Conservation (phyloP, 306 rosid species). For the Rubus idaeus region DNA sequence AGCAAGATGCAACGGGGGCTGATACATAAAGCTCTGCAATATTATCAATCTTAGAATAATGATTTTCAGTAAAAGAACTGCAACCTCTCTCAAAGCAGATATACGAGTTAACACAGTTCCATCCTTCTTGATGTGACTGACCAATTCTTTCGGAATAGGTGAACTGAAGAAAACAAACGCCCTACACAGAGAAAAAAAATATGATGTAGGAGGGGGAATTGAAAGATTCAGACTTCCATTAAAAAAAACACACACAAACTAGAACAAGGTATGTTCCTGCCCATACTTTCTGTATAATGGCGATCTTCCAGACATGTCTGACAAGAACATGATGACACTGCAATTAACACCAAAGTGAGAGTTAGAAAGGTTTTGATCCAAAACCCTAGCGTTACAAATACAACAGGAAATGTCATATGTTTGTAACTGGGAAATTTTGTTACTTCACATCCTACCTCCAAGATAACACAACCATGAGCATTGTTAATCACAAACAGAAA, state of each 20-base stretch:
- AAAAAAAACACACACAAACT: not conserved
- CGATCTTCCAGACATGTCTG: conserved; percentile 90
- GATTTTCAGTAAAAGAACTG: conserved; percentile 23
- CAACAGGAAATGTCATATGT: conserved; percentile 3
- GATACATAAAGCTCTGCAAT: conserved; percentile 20
- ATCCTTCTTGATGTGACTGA: conserved; percentile 75
- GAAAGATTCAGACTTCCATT: conserved; percentile 16
- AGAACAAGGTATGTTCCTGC: conserved; percentile 16
- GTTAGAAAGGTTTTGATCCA: not conserved
- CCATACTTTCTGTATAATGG: conserved; percentile 94
- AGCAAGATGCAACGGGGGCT: conserved; percentile 18
- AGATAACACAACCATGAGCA: no score
- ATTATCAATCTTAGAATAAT: conserved; percentile 25
- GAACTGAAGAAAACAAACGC: conserved; percentile 98
- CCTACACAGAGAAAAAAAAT: conserved; percentile 52
- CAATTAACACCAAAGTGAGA: conserved; percentile 33
- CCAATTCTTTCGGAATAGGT: conserved; percentile 67
- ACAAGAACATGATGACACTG: conserved; percentile 87
- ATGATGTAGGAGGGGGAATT: conserved; percentile 24
- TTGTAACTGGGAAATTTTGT: not conserved
- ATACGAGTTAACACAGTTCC: conserved; percentile 63
- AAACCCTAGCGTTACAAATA: not conserved
- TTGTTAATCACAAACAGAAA: not conserved
- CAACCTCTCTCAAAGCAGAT: conserved; percentile 88
- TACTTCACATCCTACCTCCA: not conserved